A percentile compares a stretch with the other conserved stretches of the same genome.
These are phyloP conservation scores for Geranomyces variabilis DNA, from an alignment of 192 early-diverging fungal species.

Conservation along the genomic window DNA sequence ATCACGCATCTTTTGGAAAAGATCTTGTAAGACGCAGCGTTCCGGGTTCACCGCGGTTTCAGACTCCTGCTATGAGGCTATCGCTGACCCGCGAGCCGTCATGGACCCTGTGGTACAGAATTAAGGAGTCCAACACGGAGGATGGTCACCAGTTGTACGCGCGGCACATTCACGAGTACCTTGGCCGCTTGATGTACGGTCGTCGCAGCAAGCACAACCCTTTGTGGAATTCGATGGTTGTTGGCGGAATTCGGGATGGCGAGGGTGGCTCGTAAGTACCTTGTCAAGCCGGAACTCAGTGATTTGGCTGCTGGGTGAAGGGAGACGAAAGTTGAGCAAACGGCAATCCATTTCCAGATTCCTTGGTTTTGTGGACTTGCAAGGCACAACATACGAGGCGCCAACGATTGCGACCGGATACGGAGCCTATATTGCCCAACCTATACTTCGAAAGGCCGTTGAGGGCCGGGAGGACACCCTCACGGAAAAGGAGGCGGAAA, in stretches of 20 bases:
- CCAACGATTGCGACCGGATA: slow-evolving; percentile 93
- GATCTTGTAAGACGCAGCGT: slow-evolving; percentile 27
- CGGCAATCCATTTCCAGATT: slow-evolving; percentile 48
- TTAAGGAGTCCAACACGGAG: slow-evolving; percentile 83
- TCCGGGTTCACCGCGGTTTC: neutral
- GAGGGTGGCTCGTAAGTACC: slow-evolving; percentile 57
- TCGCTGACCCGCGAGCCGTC: too few species aligned
- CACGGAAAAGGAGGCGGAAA: slow-evolving; percentile 85
- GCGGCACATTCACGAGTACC: slow-evolving; percentile 86
- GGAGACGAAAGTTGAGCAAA: neutral
- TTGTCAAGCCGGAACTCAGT: neutral
- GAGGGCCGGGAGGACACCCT: slow-evolving; percentile 85
- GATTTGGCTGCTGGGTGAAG: neutral
- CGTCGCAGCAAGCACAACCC: slow-evolving; percentile 88
- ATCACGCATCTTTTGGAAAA: slow-evolving; percentile 74
- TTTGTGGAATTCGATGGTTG: slow-evolving; percentile 93
- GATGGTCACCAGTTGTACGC: slow-evolving; percentile 88
- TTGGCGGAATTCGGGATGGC: slow-evolving; percentile 82
- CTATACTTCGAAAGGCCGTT: slow-evolving; percentile 87
- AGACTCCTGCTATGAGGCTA: neutral
- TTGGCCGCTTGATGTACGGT: slow-evolving; percentile 89
- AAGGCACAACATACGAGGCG: slow-evolving; percentile 92
- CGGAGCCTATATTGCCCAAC: slow-evolving; percentile 86
- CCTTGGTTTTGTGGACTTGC: slow-evolving; percentile 90
- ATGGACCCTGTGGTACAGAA: slow-evolving; percentile 48